These are phyloP conservation scores for Aspergillus sp. DNA, from an alignment of 2,329 filamentous ascomycete species.

Conservation along the genomic window DNA sequence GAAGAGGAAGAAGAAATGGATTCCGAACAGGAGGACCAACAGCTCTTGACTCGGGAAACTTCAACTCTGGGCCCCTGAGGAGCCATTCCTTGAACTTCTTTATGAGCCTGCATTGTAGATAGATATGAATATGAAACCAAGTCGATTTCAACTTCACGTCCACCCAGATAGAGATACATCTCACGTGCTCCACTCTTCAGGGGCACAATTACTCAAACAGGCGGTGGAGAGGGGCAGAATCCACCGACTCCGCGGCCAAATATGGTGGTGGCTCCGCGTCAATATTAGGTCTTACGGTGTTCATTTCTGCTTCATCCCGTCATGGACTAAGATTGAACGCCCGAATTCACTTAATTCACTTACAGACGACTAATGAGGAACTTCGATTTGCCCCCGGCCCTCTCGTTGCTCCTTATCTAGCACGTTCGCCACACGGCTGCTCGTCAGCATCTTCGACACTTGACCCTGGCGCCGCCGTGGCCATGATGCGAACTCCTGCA, in stretches of 20 bases:
- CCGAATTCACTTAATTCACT: not conserved
- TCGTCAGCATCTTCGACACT: constrained; percentile 6
- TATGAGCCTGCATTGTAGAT: too few species aligned
- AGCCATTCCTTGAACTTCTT: not conserved
- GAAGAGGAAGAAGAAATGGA: constrained; percentile 37
- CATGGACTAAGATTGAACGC: not conserved
- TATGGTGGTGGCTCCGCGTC: too few species aligned
- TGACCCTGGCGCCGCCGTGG: constrained; percentile 14
- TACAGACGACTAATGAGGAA: not conserved
- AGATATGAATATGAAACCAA: too few species aligned
- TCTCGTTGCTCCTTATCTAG: not conserved
- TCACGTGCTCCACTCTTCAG: not conserved
- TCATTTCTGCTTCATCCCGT: too few species aligned
- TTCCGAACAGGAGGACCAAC: constrained; percentile 39
- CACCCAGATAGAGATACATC: not conserved
- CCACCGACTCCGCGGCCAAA: not conserved
- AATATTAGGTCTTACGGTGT: too few species aligned
- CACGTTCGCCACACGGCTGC: constrained; percentile 3
- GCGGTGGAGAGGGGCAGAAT: not conserved
- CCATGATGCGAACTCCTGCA: constrained; percentile 30
- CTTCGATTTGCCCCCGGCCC: not conserved
- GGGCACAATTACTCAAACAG: not conserved
- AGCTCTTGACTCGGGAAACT: constrained; percentile 13
- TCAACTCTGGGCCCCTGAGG: not conserved
- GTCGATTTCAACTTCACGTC: too few species aligned